Conservation (phyloP, 202 grass and related monocot species). For the Eragrostis tef region DNA sequence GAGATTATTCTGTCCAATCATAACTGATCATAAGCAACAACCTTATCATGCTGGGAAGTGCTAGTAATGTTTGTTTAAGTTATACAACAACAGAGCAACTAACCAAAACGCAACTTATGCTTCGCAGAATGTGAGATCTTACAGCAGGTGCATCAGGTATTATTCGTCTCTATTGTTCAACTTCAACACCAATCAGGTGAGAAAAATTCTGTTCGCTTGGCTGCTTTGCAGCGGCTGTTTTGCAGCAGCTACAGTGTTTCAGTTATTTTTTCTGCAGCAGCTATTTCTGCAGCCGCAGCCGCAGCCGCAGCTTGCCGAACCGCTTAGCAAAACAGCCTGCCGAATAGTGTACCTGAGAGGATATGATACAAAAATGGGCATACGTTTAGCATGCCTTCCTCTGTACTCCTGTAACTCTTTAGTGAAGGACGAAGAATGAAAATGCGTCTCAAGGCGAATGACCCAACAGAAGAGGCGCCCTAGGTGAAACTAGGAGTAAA, state of each 20-base stretch:
- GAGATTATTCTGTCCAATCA: background rate
- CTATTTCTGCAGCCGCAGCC: too few relatives aligned
- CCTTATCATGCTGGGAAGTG: background rate
- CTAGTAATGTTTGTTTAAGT: background rate
- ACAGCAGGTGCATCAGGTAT: background rate
- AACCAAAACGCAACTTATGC: background rate
- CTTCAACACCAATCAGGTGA: background rate
- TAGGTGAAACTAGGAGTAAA: background rate
- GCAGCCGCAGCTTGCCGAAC: too few relatives aligned
- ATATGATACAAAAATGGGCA: slow-evolving; percentile 29
- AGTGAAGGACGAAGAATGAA: background rate
- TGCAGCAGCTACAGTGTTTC: too few relatives aligned
- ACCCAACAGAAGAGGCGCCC: background rate
- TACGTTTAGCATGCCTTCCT: background rate
- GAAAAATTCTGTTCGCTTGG: background rate
- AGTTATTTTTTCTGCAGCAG: too few relatives aligned
- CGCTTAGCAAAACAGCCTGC: too few relatives aligned
- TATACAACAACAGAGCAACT: background rate
- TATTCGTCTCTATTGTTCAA: background rate
- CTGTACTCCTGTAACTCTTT: background rate
- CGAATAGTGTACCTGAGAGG: background rate
- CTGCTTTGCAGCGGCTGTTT: too few relatives aligned
- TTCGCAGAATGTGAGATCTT: background rate
- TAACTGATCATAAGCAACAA: background rate
- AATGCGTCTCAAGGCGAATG: background rate